These are phyloP conservation scores for Thielaviopsis musarum DNA, from an alignment of 2,329 filamentous ascomycete genomes.

Conservation along the genomic window DNA sequence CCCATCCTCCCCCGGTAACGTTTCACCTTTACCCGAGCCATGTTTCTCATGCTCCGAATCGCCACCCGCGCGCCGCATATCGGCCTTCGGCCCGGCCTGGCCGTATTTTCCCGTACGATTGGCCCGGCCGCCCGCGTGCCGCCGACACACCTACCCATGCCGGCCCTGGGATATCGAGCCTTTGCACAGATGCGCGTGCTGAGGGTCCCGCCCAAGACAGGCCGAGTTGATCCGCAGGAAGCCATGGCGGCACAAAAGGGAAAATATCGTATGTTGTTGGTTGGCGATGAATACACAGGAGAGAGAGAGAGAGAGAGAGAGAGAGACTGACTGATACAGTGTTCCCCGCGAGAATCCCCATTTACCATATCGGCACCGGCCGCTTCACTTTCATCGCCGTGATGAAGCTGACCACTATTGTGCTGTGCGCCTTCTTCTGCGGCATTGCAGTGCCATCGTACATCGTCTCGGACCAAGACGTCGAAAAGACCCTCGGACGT, in stretches of 20 bases:
- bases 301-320: neutral
- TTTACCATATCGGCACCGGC: conserved; percentile 59
- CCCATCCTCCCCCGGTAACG: neutral
- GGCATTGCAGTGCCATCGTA: conserved; percentile 46
- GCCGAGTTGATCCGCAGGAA: neutral
- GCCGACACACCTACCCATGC: neutral
- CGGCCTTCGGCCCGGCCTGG: neutral
- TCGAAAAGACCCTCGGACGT: conserved; percentile 23
- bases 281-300: neutral
- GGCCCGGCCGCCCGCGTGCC: too few relatives aligned
- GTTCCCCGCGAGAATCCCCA: conserved; percentile 42
- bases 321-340: conserved; percentile 18
- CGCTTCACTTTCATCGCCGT: conserved; percentile 52
- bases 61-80: too few relatives aligned
- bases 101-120: neutral
- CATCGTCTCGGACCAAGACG: conserved; percentile 24
- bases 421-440: conserved; percentile 49
- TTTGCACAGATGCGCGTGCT: neutral
- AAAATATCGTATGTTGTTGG: neutral
- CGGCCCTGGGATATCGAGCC: neutral
- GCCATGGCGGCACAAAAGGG: neutral
- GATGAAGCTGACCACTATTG: conserved; percentile 53
- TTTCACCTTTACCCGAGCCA: neutral
- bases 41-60: neutral
- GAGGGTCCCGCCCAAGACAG: neutral